Percentiles rank a stretch among this genome's conserved stretches.
Conservation (phyloP, 129 eudicot species). For the Chrysanthemum makinoi region DNA sequence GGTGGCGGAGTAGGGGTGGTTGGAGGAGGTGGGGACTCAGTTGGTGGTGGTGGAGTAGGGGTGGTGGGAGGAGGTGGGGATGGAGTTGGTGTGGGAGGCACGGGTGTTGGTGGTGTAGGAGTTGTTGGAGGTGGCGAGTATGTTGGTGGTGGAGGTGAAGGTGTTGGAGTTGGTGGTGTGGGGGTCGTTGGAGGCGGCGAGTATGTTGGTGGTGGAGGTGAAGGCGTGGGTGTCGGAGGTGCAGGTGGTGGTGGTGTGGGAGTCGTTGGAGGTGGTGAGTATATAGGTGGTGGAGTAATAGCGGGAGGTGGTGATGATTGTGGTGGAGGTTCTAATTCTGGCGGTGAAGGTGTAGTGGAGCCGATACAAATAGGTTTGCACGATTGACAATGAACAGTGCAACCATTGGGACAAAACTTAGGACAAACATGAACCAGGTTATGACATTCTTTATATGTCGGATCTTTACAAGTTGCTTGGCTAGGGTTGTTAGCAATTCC, state of each 20-base stretch:
- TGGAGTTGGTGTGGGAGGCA: not conserved
- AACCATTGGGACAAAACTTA: slow-evolving; percentile 63
- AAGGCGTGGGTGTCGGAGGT: not conserved
- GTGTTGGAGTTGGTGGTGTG: not conserved
- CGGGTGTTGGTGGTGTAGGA: not conserved
- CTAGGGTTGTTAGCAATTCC: slow-evolving; percentile 65
- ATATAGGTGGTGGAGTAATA: not conserved
- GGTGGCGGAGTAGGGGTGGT: too few relatives aligned
- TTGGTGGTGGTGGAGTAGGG: not conserved
- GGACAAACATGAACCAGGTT: slow-evolving; percentile 68
- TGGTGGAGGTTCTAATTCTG: not conserved
- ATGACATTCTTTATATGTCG: slow-evolving; percentile 44
- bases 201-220: slow-evolving; percentile 5
- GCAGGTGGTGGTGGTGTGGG: not conserved
- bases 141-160: slow-evolving; percentile 17
- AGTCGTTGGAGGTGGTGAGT: slow-evolving; percentile 33
- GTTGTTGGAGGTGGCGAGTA: not conserved
- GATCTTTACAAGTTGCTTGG: slow-evolving; percentile 38
- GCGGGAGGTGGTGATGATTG: slow-evolving; percentile 13
- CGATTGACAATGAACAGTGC: slow-evolving; percentile 56
- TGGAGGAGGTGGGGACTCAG: not conserved
- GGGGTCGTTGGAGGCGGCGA: slow-evolving; percentile 6
- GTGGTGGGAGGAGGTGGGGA: slow-evolving; percentile 5
- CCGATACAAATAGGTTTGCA: slow-evolving; percentile 57
- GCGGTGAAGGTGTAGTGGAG: slow-evolving; percentile 19